phyloP scores from a whole-genome alignment of 2,329 filamentous ascomycete species.

The Apiospora pterosperma region DNA sequence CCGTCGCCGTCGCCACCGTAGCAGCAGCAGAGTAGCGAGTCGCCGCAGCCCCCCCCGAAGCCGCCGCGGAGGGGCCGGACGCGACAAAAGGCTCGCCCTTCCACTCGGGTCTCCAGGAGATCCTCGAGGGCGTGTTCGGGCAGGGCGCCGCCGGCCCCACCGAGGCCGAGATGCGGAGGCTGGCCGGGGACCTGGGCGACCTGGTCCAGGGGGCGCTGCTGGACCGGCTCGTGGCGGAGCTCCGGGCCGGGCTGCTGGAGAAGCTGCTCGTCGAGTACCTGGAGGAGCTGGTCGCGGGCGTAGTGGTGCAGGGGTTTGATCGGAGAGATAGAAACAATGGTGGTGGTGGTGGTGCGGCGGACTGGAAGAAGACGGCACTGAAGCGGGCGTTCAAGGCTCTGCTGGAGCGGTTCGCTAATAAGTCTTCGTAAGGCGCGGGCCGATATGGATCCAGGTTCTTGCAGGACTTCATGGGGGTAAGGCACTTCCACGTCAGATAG shows the following conservation, averaged over 20 bases:
- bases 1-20: neutral
- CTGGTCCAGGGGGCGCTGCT: constrained; percentile 5
- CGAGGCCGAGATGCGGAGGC: neutral
- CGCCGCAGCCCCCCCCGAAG: neutral
- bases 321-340: neutral
- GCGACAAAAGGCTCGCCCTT: neutral
- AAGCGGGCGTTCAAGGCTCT: neutral
- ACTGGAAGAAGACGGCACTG: constrained; percentile 8
- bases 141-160: constrained; percentile 5
- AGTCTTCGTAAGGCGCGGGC: neutral
- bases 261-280: constrained; percentile 7
- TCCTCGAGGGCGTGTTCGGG: constrained; percentile 7
- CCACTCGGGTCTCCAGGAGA: constrained; percentile 4
- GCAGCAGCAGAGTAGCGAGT: neutral
- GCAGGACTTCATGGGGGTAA: neutral
- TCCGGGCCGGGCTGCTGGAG: constrained; percentile 6
- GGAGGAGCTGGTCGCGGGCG: constrained; percentile 3
- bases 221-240: constrained; percentile 4
- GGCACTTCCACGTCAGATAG: neutral
- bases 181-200: constrained; percentile 1
- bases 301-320: neutral
- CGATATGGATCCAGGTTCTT: neutral
- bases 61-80: neutral
- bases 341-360: neutral
- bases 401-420: neutral